Percentiles rank a stretch among this genome's conserved stretches.
phyloP scores from a whole-genome alignment of 208 protist genomes.

The Trypanosoma conorhini region DNA sequence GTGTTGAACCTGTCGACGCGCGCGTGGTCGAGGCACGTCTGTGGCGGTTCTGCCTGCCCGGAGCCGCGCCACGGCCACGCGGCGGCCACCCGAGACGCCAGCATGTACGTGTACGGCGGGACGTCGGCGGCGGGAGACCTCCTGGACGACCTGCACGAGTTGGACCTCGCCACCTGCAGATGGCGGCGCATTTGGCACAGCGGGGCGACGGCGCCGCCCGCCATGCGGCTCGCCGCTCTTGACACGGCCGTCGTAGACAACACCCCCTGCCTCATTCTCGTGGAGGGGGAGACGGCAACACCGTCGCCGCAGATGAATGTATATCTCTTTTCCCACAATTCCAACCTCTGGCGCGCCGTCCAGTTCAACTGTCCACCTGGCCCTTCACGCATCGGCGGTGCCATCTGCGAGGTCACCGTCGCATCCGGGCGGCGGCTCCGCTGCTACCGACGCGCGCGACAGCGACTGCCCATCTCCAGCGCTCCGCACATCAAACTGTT shows the following conservation, averaged over 20 bases:
- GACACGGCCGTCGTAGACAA: slow-evolving; percentile 35
- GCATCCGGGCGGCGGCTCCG: neutral
- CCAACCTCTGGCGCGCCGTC: slow-evolving; percentile 56
- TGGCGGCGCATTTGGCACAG: slow-evolving; percentile 55
- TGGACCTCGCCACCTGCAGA: slow-evolving; percentile 57
- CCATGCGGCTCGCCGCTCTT: slow-evolving; percentile 61
- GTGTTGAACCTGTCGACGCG: slow-evolving; percentile 47
- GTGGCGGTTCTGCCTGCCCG: slow-evolving; percentile 32
- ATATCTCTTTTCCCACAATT: slow-evolving; percentile 57
- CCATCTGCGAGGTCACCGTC: slow-evolving; percentile 17
- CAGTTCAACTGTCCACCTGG: slow-evolving; percentile 38
- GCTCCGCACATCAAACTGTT: neutral
- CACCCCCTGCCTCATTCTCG: slow-evolving; percentile 52
- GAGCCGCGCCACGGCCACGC: slow-evolving; percentile 63
- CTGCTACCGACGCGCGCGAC: neutral
- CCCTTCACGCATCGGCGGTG: slow-evolving; percentile 32
- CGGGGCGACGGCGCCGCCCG: slow-evolving; percentile 50
- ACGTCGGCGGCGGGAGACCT: neutral
- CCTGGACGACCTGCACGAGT: slow-evolving; percentile 58
- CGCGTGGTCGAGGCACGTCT: slow-evolving; percentile 43
- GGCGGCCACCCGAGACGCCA: slow-evolving; percentile 23
- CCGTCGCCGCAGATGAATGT: slow-evolving; percentile 28
- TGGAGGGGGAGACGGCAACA: slow-evolving; percentile 31
- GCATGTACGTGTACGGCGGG: slow-evolving; percentile 21
- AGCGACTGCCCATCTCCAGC: neutral